These are phyloP conservation scores for Psilocybe subaeruginosa DNA, from an alignment of 768 basidiomycete species.

Conservation along the genomic window DNA sequence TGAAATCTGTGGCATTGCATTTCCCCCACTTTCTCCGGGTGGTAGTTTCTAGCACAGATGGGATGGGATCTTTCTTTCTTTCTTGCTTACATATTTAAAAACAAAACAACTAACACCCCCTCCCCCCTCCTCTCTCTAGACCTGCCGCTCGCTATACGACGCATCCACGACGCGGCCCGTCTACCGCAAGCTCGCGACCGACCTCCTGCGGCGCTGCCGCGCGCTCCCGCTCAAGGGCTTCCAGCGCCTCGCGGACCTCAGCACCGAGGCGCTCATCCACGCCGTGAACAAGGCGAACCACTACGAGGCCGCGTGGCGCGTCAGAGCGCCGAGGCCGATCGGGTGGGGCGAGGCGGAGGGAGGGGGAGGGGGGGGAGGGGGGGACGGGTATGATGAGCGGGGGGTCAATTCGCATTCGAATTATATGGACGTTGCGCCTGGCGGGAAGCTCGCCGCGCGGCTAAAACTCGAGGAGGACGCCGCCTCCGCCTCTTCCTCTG, in stretches of 20 bases:
- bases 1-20: no score
- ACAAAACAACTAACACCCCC: no score
- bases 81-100: no score
- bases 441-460: conserved; percentile 13
- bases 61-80: no score
- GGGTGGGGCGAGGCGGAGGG: not conserved
- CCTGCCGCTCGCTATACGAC: conserved; percentile 61
- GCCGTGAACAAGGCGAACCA: conserved; percentile 65
- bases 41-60: no score
- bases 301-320: conserved; percentile 65
- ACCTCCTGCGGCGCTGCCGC: conserved; percentile 66
- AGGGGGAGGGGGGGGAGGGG: no score
- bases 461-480: no score
- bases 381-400: conserved; percentile 21
- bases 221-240: conserved; percentile 73
- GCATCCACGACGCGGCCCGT: conserved; percentile 70
- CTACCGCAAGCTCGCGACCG: conserved; percentile 64
- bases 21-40: no score
- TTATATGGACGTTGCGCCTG: conserved; percentile 37
- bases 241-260: conserved; percentile 66
- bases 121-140: conserved; percentile 35
- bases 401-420: conserved; percentile 37
- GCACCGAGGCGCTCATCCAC: conserved; percentile 60
- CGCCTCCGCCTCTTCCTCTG: no score
- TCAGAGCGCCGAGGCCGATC: conserved; percentile 58